A percentile compares a stretch with the other conserved stretches of the same genome.
phyloP scores from a whole-genome alignment of 2,329 filamentous ascomycete species.

The Teratosphaeria nubilosa region DNA sequence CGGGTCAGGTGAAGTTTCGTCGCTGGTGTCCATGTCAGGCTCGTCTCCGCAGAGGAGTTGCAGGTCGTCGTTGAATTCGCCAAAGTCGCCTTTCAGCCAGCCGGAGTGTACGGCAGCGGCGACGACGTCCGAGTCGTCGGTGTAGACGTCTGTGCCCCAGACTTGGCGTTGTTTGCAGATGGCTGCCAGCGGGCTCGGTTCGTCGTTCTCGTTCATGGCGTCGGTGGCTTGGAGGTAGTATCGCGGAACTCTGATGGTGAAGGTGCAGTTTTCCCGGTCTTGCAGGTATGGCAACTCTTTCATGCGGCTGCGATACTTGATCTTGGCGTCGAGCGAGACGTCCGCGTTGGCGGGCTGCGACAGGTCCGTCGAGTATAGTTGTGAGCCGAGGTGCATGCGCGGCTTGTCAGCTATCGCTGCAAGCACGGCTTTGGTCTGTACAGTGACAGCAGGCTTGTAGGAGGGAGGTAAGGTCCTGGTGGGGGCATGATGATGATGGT shows the following conservation, averaged over 20 bases:
- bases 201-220: conserved; percentile 31
- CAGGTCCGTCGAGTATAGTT: conserved; percentile 65
- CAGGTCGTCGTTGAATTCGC: conserved; percentile 38
- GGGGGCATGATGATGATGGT: conserved; percentile 23
- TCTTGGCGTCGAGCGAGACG: conserved; percentile 40
- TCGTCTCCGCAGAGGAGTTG: conserved; percentile 14
- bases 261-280: conserved; percentile 76
- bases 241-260: conserved; percentile 77
- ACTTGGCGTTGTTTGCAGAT: conserved; percentile 71
- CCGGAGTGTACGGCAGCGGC: conserved; percentile 89
- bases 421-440: conserved; percentile 61
- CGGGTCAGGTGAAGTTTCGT: neutral
- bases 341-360: conserved; percentile 28
- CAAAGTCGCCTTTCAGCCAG: conserved; percentile 84
- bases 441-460: conserved; percentile 51
- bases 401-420: conserved; percentile 61
- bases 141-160: conserved; percentile 93
- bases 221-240: conserved; percentile 41
- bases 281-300: conserved; percentile 67
- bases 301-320: conserved; percentile 50
- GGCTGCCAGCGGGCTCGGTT: conserved; percentile 59
- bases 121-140: conserved; percentile 87
- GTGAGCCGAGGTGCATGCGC: conserved; percentile 72
- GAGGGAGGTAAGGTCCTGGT: conserved; percentile 11
- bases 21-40: conserved; percentile 17